Evolutionary conservation across 1,139 yeast species (phyloP).

Genomic region (Debaryomyces psychrophilus): DNA sequence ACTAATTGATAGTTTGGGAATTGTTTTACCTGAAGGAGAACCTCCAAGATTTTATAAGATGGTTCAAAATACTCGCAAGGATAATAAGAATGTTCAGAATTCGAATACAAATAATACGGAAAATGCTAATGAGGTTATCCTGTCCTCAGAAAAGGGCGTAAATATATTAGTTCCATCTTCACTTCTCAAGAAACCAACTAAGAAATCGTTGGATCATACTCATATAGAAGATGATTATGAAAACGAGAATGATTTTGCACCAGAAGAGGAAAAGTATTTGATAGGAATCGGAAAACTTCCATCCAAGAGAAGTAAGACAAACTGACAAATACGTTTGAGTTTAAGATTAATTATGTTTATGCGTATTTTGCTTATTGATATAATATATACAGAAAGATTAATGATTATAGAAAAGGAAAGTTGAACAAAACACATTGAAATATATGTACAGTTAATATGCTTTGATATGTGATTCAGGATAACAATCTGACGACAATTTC

Average conservation of each 20-base stretch:
- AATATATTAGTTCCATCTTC: conserved; percentile 4
- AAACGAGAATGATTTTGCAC: conserved; percentile 14
- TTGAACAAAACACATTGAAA: conserved; percentile 5
- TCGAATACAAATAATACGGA: neutral
- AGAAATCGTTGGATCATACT: conserved; percentile 1
- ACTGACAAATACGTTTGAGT: neutral
- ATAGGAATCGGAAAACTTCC: conserved; percentile 5
- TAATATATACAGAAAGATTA: conserved; percentile 3
- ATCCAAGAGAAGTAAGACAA: conserved; percentile 1
- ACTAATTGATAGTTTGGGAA: conserved; percentile 25
- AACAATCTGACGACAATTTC: conserved; percentile 80
- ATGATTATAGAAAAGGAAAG: conserved; percentile 11
- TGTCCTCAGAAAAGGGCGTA: conserved; percentile 6
- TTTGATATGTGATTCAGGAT: conserved; percentile 30
- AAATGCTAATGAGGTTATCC: neutral
- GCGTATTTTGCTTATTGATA: neutral
- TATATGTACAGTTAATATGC: conserved; percentile 6
- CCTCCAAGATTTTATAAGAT: conserved; percentile 46
- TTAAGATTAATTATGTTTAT: neutral
- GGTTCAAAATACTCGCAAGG: conserved; percentile 34
- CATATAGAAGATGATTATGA: conserved; percentile 11
- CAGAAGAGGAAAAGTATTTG: conserved; percentile 18
- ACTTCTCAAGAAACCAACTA: conserved; percentile 9
- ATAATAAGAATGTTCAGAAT: neutral
- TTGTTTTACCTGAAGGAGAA: conserved; percentile 40